Percentiles rank a stretch among this genome's conserved stretches.
phyloP scores from a whole-genome alignment of 2,329 filamentous ascomycete species.

The Cladophialophora yegresii region DNA sequence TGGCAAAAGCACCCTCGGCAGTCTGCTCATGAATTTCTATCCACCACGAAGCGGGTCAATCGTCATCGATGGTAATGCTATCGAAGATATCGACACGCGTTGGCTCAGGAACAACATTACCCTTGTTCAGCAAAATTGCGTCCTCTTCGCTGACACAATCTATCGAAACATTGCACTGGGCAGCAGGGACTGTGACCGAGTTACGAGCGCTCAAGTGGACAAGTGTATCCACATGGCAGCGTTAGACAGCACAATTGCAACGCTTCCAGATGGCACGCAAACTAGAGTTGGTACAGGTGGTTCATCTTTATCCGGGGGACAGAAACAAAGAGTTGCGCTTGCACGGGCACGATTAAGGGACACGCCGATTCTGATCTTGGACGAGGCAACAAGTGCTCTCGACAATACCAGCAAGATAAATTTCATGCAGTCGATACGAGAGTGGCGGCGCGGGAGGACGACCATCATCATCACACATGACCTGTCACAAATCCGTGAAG shows the following conservation, averaged over 20 bases:
- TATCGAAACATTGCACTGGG: conserved; percentile 78
- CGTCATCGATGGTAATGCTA: conserved; percentile 64
- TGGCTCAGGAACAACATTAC: conserved; percentile 80
- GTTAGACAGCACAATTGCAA: conserved; percentile 66
- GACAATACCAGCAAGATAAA: conserved; percentile 69
- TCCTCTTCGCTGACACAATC: conserved; percentile 79
- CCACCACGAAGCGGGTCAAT: conserved; percentile 66
- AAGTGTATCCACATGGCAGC: conserved; percentile 67
- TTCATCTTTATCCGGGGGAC: conserved; percentile 75
- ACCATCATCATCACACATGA: conserved; percentile 95
- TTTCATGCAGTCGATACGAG: conserved; percentile 72
- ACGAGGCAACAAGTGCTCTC: conserved; percentile 84
- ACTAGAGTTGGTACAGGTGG: conserved; percentile 72
- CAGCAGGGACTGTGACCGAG: conserved; percentile 51
- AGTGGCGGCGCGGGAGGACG: conserved; percentile 77
- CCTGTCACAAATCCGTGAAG: conserved; percentile 68
- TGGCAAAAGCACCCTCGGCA: conserved; percentile 85
- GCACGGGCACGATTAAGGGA: conserved; percentile 76
- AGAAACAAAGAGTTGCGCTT: conserved; percentile 78
- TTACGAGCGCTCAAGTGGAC: conserved; percentile 59
- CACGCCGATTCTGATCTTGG: conserved; percentile 77
- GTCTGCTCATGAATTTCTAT: conserved; percentile 78
- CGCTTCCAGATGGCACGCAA: conserved; percentile 69
- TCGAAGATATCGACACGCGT: conserved; percentile 62
- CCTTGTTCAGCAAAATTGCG: conserved; percentile 77